These are phyloP conservation scores for Blastocystis sp. DNA, from an alignment of 352 stramenopile species.

Conservation along the genomic window DNA sequence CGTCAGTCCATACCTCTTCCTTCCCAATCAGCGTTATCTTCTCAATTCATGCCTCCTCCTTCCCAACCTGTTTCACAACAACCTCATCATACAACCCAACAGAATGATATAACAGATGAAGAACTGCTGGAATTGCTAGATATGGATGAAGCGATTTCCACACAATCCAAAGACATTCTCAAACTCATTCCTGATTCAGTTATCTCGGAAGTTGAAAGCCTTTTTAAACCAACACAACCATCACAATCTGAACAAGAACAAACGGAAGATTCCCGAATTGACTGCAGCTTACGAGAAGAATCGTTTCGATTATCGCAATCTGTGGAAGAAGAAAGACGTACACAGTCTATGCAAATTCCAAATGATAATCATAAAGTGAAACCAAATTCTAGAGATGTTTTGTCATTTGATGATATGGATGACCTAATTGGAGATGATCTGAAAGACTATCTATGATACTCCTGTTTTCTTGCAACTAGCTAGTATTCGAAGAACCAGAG, in stretches of 20 bases:
- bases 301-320: not conserved
- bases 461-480: too few species aligned
- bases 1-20: not conserved
- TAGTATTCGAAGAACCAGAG: too few species aligned
- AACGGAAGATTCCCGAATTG: not conserved
- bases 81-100: not conserved
- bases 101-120: not conserved
- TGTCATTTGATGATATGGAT: conserved; percentile 37
- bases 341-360: not conserved
- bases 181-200: not conserved
- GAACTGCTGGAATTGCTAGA: conserved; percentile 27
- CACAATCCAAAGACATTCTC: not conserved
- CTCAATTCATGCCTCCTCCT: not conserved
- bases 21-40: not conserved
- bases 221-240: not conserved
- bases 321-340: too few species aligned
- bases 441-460: conserved; percentile 16
- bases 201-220: not conserved
- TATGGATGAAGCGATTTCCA: not conserved
- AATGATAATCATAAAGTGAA: not conserved
- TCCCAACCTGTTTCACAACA: not conserved
- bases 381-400: not conserved
- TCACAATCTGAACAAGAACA: not conserved
- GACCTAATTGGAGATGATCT: conserved; percentile 39
- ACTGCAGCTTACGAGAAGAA: conserved; percentile 39